Evolutionary conservation across 306 rosid species (phyloP), one percentile per base, ranked within the genome.

Genomic region (Acacia confusa): DNA sequence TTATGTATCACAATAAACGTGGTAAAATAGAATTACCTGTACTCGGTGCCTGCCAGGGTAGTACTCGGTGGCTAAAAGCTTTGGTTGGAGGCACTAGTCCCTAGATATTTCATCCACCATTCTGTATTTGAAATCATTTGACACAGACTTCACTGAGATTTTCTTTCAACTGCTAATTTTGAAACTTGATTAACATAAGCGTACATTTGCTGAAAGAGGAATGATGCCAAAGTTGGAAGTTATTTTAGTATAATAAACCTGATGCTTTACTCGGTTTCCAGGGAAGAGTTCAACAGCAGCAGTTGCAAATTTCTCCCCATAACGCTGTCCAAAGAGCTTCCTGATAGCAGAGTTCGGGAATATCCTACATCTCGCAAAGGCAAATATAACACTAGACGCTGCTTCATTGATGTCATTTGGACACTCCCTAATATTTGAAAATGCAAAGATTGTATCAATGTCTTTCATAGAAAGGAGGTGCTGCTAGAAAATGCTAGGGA

Each of bases 301-400:
- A 57, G 47, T 71, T 79, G 83, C 89, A 78, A 89, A 89, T 55
- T 79, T 83, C 53, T 78, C 84, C 7, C 98, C 97, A 44, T 95
- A 90, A 6, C 97, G 93, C 44, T 91, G 77, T 60, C 81, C 85
- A 22, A 92, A 95, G 65, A 92, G 89, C 78, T 90, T 88, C 81
- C 92, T 84, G 55, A 95, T 90, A 20, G 15, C 77, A 75, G 14
- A 95, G 97, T 85, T 95, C 97, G 24, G 92, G 97, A 19, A 92
- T 83, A 66, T 95, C 92, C 97, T 97, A 76, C 91, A 90, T 86
- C 98, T 86, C 17, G 97, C 94, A 17, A 97, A 91, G 64, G 98
- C 97, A 87, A 67, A 95, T 74, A 92, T 88, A 63, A 95, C 94
- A 82, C 88, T 90, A 19, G 98, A 92, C 81, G 90, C 84, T 24